These are phyloP conservation scores for Dactylellina leptospora DNA, from an alignment of 2,329 filamentous ascomycete species.

Conservation along the genomic window DNA sequence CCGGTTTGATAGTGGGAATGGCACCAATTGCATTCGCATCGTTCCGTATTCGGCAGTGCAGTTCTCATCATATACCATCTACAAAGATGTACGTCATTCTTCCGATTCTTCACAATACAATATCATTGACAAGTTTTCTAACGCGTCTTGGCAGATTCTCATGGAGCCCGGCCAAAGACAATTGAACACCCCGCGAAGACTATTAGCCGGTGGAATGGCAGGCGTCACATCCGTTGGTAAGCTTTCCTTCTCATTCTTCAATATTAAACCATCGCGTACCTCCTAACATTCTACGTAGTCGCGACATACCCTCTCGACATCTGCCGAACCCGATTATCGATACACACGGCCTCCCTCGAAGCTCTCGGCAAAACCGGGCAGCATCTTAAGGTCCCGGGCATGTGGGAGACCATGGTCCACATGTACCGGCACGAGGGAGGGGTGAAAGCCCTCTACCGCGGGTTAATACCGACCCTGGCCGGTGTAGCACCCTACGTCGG, in stretches of 20 bases:
- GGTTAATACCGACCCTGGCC: conserved; percentile 90
- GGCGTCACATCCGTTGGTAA: conserved; percentile 85
- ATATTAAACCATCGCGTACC: background rate
- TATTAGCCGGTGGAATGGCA: conserved; percentile 88
- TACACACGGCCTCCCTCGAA: conserved; percentile 95
- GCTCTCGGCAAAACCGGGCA: conserved; percentile 71
- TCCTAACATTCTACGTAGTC: conserved; percentile 37
- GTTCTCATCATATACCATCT: conserved; percentile 97
- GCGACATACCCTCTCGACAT: conserved; percentile 94
- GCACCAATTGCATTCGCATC: conserved; percentile 97
- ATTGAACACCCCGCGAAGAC: conserved; percentile 69
- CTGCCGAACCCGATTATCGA: conserved; percentile 91
- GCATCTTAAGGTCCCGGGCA: conserved; percentile 76
- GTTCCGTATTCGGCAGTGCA: conserved; percentile 98
- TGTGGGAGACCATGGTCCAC: conserved; percentile 81
- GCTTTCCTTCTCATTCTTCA: conserved; percentile 6
- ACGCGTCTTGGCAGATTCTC: conserved; percentile 19
- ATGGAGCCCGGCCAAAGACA: conserved; percentile 52
- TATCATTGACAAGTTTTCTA: conserved; percentile 12
- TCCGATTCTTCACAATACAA: background rate
- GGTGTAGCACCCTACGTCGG: conserved; percentile 94
- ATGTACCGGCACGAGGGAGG: conserved; percentile 97
- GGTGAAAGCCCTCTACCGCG: conserved; percentile 83
- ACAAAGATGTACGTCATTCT: conserved; percentile 76
- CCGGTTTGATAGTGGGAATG: conserved; percentile 73